Base-by-base conservation (phyloP, 1,284 basidiomycete species). In the Rhodotorula sp. region DNA sequence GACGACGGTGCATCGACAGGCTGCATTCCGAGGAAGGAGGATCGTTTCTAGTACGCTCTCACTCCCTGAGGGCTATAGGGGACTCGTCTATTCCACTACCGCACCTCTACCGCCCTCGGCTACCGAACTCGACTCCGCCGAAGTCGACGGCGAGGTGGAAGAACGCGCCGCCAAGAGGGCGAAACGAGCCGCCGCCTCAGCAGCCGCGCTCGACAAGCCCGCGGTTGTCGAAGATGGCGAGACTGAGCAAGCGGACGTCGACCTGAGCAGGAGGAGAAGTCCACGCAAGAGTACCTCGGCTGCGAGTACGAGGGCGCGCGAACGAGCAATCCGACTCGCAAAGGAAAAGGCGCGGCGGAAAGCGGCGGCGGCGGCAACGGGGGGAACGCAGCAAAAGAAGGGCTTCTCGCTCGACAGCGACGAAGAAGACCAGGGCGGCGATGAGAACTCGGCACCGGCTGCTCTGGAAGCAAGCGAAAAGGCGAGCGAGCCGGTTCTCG, bases 21-120 rank as follows among this genome's bases (percentile, higher is more conserved):
- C 89, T 6, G 82, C 88, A 0, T 92, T 93, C 79, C 83, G 91
- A 15, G 91, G 91, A 18, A 82, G 91, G 22, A 83, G 82, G 22
- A 82, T 92, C 62, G 86, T 89, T 49, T 89, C 89, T 1, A 80
- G 88, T n/a, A 81, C 83, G 22, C 82, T 90, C 0, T 79, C 81
- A 20, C 74, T 92, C 0, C 90, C 90, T 0, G 76, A 81, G 12
- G 89, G 89, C 0, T 92, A 90, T 77, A 78, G 80, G 0, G 91
- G 91, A 4, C 73, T 91, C 24, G 82, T 91, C 17, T 64, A 75
- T 15, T 20, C 60, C 24, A 4, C 80, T 89, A 26, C 83, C 80
- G n/a, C 67, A 20, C 55, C 37, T 45, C 62, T 24, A 55, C 72
- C 42, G 76, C 79, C 80, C 2, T 6, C 64, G 2, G 7, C 65